These are phyloP conservation scores for Cryphonectria radicalis DNA, from an alignment of 2,329 filamentous ascomycete species.

Conservation along the genomic window DNA sequence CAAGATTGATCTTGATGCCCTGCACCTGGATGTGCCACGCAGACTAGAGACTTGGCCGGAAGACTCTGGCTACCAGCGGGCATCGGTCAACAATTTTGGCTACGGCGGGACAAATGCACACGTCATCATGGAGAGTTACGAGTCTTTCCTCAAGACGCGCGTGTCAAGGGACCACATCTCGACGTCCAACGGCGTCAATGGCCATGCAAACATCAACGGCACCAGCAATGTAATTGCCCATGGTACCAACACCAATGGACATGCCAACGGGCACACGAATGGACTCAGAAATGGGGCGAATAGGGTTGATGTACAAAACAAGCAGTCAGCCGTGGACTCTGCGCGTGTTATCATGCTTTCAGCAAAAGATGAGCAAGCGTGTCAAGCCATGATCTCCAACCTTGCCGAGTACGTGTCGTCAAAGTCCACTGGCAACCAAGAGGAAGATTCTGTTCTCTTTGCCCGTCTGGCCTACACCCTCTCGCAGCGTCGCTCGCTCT, in stretches of 20 bases:
- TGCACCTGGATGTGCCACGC: conserved; percentile 21
- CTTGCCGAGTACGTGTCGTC: conserved; percentile 2
- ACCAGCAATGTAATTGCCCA: not conserved
- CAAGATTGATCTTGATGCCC: conserved; percentile 21
- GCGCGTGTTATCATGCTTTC: not conserved
- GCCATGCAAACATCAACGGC: not conserved
- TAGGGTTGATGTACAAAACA: not conserved
- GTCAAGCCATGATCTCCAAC: conserved; percentile 8
- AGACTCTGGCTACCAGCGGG: conserved; percentile 25
- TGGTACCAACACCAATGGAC: not conserved
- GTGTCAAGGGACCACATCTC: not conserved
- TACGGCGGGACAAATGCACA: conserved; percentile 52
- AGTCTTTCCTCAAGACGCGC: not conserved
- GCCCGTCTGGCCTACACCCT: conserved; percentile 20
- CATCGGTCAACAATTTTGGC: conserved; percentile 47
- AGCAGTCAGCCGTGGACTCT: not conserved
- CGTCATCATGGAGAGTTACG: conserved; percentile 40
- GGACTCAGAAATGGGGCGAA: not conserved
- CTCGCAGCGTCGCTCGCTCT: conserved; percentile 8
- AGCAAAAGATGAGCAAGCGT: conserved; percentile 10
- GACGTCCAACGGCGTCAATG: not conserved
- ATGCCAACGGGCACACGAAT: not conserved
- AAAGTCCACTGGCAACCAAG: not conserved
- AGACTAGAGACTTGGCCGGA: conserved; percentile 29
- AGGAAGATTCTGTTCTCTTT: not conserved